phyloP scores from a whole-genome alignment of 1,139 yeast genomes.

The Candida tropicalis region DNA sequence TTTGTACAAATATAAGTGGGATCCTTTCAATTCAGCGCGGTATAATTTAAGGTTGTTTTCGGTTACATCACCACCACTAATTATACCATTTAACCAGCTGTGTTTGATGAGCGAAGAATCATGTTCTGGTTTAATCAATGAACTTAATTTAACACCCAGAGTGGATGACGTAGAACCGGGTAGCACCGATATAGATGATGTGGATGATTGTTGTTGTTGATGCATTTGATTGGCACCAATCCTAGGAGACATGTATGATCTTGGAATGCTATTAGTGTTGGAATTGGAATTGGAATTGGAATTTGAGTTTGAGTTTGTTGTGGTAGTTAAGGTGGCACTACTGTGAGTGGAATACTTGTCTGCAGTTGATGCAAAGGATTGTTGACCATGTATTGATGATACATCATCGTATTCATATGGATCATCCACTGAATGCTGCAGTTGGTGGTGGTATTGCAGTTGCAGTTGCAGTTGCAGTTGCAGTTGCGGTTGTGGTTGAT shows the following conservation, averaged over 20 bases:
- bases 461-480: too few species aligned
- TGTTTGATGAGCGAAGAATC: constrained; percentile 36
- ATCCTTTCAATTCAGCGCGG: constrained; percentile 68
- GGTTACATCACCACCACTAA: constrained; percentile 39
- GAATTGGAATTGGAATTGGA: background rate
- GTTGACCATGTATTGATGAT: background rate
- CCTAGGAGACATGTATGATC: background rate
- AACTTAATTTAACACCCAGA: constrained; percentile 10
- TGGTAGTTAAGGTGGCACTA: background rate
- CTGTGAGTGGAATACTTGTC: constrained; percentile 1
- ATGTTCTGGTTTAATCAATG: constrained; percentile 36
- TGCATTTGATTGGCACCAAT: background rate
- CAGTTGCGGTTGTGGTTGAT: constrained; percentile 1
- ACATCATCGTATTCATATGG: background rate
- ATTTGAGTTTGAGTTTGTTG: background rate
- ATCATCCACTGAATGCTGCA: background rate
- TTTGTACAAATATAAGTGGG: constrained; percentile 58
- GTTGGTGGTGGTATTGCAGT: too few species aligned
- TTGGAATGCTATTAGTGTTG: background rate
- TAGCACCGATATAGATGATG: background rate
- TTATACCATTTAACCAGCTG: constrained; percentile 48
- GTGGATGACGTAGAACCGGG: background rate
- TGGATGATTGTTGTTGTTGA: background rate
- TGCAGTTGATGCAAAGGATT: background rate
- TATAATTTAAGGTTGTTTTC: constrained; percentile 48